Base-by-base conservation (phyloP, 2,329 filamentous ascomycete genomes). In the Trichoderma sp. region DNA sequence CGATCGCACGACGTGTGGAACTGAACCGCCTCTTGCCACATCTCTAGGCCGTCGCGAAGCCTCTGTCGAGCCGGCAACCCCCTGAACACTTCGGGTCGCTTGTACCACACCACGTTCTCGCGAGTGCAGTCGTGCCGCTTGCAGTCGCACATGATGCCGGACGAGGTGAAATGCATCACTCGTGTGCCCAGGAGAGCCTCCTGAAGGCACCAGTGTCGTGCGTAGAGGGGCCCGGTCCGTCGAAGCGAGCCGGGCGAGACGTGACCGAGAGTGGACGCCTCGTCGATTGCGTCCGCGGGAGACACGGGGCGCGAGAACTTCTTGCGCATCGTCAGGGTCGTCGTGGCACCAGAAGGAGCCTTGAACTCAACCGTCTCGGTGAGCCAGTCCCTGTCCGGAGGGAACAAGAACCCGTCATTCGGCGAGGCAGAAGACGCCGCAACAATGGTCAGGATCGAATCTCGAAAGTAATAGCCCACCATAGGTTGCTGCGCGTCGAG, bases 391-490 rank as follows among this genome's bases (percentile, higher is more conserved):
- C 58, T 39, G 5, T 24, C 47, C 14, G 24, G 28, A n/a, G 64
- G 60, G 4, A 21, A 30, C 9, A 66, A 41, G 41, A 64, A 64
- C 10, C 19, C 21, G 2, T 64, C n/a, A n/a, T 47, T n/a, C 1
- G 52, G 45, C 1, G 24, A 17, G 3, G 21, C 10, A 24, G 60
- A 51, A 1, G 64, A 58, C n/a, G 41, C 60, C 5, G 51, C 52
- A 6, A 59, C 44, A 26, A 64, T 64, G 28, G 55, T 56, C 17
- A 66, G 15, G 19, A 58, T 15, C 5, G 64, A 55, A 39, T 66
- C 51, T 6, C 45, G 45, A 48, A 64, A 66, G 19, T 58, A 56
- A 19, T 4, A 12, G 24, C 64, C 52, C 17, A 45, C 28, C 21
- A 43, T n/a, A 3, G 43, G 41, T 3, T 9, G 7, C 7, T 66